phyloP scores from a whole-genome alignment of 2,329 filamentous ascomycete genomes.

The Scleromitrula shiraiana region DNA sequence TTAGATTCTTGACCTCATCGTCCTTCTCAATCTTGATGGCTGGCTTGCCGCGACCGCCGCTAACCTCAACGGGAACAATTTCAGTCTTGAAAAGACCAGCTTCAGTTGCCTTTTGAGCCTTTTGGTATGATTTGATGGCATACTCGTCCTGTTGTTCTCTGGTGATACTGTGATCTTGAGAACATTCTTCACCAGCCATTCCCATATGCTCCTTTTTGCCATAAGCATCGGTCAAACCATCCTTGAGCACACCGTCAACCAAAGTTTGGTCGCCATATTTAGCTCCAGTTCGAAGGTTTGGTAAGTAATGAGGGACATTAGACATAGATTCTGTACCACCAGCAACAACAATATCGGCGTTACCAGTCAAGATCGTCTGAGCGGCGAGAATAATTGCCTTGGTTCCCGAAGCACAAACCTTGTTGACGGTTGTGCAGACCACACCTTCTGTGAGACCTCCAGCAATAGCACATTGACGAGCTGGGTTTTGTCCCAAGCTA shows the following conservation, averaged over 20 bases:
- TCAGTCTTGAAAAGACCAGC: conserved; percentile 74
- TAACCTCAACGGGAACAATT: conserved; percentile 83
- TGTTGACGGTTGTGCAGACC: conserved; percentile 92
- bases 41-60: conserved; percentile 85
- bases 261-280: conserved; percentile 91
- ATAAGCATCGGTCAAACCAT: conserved; percentile 90
- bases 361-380: conserved; percentile 96
- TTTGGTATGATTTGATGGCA: conserved; percentile 90
- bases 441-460: conserved; percentile 76
- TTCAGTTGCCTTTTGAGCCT: conserved; percentile 78
- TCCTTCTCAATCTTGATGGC: conserved; percentile 71
- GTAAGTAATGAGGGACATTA: conserved; percentile 92
- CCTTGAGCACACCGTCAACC: conserved; percentile 86
- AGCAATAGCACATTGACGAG: conserved; percentile 84
- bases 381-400: conserved; percentile 93
- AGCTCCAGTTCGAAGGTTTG: conserved; percentile 73
- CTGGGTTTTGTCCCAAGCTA: conserved; percentile 92
- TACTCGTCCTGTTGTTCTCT: conserved; percentile 91
- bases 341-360: conserved; percentile 84
- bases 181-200: conserved; percentile 84
- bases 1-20: conserved; percentile 94
- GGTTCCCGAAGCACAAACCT: conserved; percentile 92
- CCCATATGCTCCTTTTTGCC: conserved; percentile 95
- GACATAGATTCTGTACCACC: conserved; percentile 98
- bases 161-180: conserved; percentile 69